Evolutionary conservation across 192 early-diverging fungal species (phyloP), one percentile per base, ranked within the genome.

Genomic region (Gigaspora rosea): DNA sequence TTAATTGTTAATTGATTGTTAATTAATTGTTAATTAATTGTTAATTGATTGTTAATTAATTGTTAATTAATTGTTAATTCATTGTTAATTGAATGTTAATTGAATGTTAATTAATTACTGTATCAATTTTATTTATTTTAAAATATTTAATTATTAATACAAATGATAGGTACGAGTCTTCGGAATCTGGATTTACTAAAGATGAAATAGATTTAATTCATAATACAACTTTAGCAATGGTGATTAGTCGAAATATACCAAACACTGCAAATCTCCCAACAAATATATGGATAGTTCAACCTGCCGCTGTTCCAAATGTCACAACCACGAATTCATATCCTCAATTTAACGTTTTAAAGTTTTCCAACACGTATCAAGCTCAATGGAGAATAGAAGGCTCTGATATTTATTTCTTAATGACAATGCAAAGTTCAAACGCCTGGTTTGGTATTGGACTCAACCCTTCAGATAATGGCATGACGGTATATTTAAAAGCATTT

Each of bases 171-270:
- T 41, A 41, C 75, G 83, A 88, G 73, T 64, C 64, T 20, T 59
- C 79, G 1, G 27, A 22, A 27, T 8, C 27, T 15, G 61, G 61
- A 32, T 79, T 89, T 13, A 82, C 82, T 8, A n/a, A 46, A 16
- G 76, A 78, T 10, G 88, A 89, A 36, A 35, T 70, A 12, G n/a
- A 27, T 18, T 35, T 48, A 13, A 69, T 80, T 36, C 41, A 41
- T 69, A 70, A 80, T 36, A 78, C 67, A 33, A 81, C 80, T 18
- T 59, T 80, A 13, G 13, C 77, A 33, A 47, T 35, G 22, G 16
- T 78, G 8, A 56, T 78, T 58, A n/a, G 41, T 20, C 46, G 18
- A 4, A 32, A 76, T 50, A 50, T n/a, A 6, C 61, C 36, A 48
- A 1, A 3, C 8, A 7, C 18, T 50, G 10, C 22, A 22, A 3